Conservation (phyloP, 1,284 basidiomycete genomes). For the Apiotrichum sp. region DNA sequence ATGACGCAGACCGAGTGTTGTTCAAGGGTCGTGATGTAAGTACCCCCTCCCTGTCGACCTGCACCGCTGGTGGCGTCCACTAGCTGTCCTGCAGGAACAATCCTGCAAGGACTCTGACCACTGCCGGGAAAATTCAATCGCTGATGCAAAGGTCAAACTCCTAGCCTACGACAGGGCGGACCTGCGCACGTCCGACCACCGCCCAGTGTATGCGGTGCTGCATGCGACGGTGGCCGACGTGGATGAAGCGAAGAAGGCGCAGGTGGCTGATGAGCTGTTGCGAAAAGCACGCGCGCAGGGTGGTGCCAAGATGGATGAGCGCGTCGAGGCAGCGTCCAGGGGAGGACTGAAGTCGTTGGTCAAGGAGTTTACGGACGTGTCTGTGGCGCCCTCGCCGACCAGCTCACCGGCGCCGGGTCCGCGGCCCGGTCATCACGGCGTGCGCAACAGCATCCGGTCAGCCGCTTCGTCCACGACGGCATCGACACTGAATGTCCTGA, state of each 20-base stretch:
- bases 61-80: too few species aligned
- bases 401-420: conserved; percentile 1
- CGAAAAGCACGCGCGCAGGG: conserved; percentile 5
- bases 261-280: conserved; percentile 5
- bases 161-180: conserved; percentile 59
- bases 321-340: conserved; percentile 12
- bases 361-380: conserved; percentile 18
- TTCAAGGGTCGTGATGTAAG: conserved; percentile 68
- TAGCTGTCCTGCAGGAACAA: too few species aligned
- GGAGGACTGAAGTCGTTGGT: conserved; percentile 22
- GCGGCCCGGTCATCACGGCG: background rate
- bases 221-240: conserved; percentile 69
- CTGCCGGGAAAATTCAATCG: conserved; percentile 27
- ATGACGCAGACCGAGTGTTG: conserved; percentile 71
- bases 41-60: conserved; percentile 49
- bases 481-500: background rate
- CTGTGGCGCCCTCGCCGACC: conserved; percentile 29
- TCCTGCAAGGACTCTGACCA: too few species aligned
- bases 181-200: conserved; percentile 83
- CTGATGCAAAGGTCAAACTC: conserved; percentile 20
- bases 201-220: conserved; percentile 86
- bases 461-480: background rate
- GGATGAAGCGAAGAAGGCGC: conserved; percentile 64
- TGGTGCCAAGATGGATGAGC: conserved; percentile 9
- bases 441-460: background rate